Conservation (phyloP, 1,284 basidiomycete genomes). For the Wallemia mellicola region DNA sequence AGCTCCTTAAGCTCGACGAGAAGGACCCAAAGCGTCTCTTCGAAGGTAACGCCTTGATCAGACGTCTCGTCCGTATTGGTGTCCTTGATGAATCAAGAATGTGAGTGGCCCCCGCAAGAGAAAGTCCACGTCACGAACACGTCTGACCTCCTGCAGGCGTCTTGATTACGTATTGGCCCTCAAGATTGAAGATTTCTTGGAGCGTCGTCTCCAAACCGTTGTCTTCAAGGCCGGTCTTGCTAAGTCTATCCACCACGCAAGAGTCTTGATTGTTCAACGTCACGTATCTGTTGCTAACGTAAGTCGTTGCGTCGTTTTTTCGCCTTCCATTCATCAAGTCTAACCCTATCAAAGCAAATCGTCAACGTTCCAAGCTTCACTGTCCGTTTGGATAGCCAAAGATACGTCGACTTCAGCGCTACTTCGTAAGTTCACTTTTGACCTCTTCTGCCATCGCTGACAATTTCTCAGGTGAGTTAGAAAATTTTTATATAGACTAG, state of each 20-base stretch:
- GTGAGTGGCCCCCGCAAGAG: conserved; percentile 14
- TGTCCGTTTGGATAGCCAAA: conserved; percentile 36
- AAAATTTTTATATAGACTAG: conserved; percentile 25
- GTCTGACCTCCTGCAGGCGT: conserved; percentile 17
- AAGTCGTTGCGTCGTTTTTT: no score
- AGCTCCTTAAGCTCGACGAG: conserved; percentile 97
- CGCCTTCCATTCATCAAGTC: no score
- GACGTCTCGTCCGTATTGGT: conserved; percentile 94
- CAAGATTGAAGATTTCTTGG: conserved; percentile 99
- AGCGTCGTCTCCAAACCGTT: conserved; percentile 93
- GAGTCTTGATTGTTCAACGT: conserved; percentile 87
- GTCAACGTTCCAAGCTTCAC: conserved; percentile 99
- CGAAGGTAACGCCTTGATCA: conserved; percentile 96
- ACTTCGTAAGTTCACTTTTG: no score
- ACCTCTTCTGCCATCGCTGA: conserved; percentile 12
- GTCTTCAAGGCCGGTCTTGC: conserved; percentile 97
- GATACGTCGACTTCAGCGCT: no score
- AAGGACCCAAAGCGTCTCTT: conserved; percentile 99
- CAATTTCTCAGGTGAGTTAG: not conserved
- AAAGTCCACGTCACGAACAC: not conserved
- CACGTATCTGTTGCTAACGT: conserved; percentile 81
- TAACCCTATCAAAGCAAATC: no score
- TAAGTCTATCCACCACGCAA: conserved; percentile 95
- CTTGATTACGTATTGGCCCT: conserved; percentile 98
- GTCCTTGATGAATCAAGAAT: conserved; percentile 97